Evolutionary conservation across 2,329 filamentous ascomycete species (phyloP), one percentile per base, ranked within the genome.

Genomic region (Aspergillus spinulosporus): DNA sequence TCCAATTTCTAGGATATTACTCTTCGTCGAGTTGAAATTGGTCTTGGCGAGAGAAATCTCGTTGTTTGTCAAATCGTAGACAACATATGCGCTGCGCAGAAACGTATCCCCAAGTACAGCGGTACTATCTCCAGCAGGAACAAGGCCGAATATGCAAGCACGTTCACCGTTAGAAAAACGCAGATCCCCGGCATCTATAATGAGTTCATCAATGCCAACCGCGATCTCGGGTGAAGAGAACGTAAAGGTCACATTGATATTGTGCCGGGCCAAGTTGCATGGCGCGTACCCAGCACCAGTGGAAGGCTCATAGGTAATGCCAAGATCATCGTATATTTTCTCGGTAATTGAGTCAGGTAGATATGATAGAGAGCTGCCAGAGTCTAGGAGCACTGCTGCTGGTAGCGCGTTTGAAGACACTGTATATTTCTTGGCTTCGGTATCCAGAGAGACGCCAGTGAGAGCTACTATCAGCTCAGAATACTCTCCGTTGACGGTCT

Each of bases 401-500:
- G 69, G 67, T 77, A 83, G 6, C 45, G 57, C 5, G 59, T 51
- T 4, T 74, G 83, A 46, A 65, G 64, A 39, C 68, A 69, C 69
- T 26, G 53, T 58, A 49, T 52, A 46, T 39, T 5, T 62, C 4
- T 40, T 49, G 3, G 67, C 67, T 4, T 62, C 57, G 14, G 65
- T 66, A 55, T 63, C 58, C 44, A 74, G 32, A 83, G 70, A 29
- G 12, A 92, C 60, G 1, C 75, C 78, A 1, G 87, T 90, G 56
- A 92, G 72, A 14, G 87, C 88, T 68, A 93, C 82, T 56, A 87
- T 76, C 66, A 92, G 88, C 66, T 89, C 84, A 52, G 78, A 76
- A 66, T 80, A 87, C 15, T 72, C 66, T 40, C 81, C 80, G 26
- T 74, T 68, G 74, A 71, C 62, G 45, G 68, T 74, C 65, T 89